phyloP scores from a whole-genome alignment of 23 red algal species.

The Gracilaria gracilis region DNA sequence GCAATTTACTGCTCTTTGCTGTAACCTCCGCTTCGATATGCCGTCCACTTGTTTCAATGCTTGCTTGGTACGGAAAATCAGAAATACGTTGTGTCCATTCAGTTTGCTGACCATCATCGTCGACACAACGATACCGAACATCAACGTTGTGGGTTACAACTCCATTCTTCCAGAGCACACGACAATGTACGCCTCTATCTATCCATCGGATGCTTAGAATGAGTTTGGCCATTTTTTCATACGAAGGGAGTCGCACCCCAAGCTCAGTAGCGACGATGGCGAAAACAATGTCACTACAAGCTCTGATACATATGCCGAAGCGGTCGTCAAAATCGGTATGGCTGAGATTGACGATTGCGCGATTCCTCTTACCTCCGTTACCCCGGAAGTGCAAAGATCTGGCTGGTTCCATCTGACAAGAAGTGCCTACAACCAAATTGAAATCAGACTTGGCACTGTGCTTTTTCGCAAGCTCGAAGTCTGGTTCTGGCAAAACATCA shows the following conservation, averaged over 20 bases:
- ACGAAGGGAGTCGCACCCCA: constrained; percentile 20
- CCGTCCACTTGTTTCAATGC: neutral
- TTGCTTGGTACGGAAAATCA: neutral
- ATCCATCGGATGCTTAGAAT: neutral
- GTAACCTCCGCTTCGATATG: constrained; percentile 8
- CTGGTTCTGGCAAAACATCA: constrained; percentile 74
- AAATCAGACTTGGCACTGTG: constrained; percentile 57
- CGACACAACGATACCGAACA: neutral
- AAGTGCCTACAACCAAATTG: constrained; percentile 80
- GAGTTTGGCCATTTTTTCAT: constrained; percentile 2
- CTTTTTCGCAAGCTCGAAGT: constrained; percentile 58
- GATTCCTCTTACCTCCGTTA: neutral
- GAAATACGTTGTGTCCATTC: neutral
- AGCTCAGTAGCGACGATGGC: constrained; percentile 42
- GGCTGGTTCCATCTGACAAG: constrained; percentile 87
- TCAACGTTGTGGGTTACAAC: neutral
- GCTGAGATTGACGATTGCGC: constrained; percentile 65
- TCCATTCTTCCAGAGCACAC: neutral
- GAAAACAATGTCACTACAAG: constrained; percentile 43
- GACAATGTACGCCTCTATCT: constrained; percentile 9
- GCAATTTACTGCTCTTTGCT: neutral
- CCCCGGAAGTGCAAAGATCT: constrained; percentile 57
- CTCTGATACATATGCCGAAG: constrained; percentile 34
- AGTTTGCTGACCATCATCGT: neutral
- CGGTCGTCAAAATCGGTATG: constrained; percentile 50